A percentile compares a stretch with the other conserved stretches of the same genome.
Evolutionary conservation across 805 yeast genomes (phyloP).

Genomic region (Nakazawaea sp.): DNA sequence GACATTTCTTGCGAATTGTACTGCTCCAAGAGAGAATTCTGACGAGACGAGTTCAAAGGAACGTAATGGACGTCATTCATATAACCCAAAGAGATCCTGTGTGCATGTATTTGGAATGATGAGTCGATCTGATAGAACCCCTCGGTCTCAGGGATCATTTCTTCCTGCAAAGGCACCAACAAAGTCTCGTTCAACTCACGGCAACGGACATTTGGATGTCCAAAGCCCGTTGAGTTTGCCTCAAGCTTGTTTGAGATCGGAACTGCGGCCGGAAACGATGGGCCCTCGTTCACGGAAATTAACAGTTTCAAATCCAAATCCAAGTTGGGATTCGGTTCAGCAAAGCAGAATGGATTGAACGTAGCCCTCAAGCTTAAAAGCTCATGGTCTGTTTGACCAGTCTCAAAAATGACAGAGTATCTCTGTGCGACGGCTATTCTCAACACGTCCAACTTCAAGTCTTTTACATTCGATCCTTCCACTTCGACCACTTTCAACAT

Average conservation of each 20-base stretch:
- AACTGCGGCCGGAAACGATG: background rate
- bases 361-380: constrained; percentile 14
- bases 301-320: constrained; percentile 15
- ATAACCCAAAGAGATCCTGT: constrained; percentile 13
- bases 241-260: background rate
- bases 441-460: constrained; percentile 17
- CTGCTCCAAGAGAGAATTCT: constrained; percentile 6
- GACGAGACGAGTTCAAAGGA: constrained; percentile 5
- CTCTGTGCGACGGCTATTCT: constrained; percentile 17
- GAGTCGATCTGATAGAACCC: constrained; percentile 12
- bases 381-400: constrained; percentile 5
- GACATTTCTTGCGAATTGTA: background rate
- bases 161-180: constrained; percentile 12
- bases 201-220: constrained; percentile 15
- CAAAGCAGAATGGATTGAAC: constrained; percentile 16
- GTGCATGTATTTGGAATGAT: constrained; percentile 13
- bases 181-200: constrained; percentile 13
- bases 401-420: constrained; percentile 15
- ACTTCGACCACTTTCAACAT: constrained; percentile 47
- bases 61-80: constrained; percentile 15
- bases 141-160: constrained; percentile 12
- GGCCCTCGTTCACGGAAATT: constrained; percentile 9
- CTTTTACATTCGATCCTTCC: constrained; percentile 52
- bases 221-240: constrained; percentile 10
- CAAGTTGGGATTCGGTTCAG: constrained; percentile 12